These are phyloP conservation scores for Wickerhamomyces alni DNA, from an alignment of 805 yeast species.

Conservation along the genomic window DNA sequence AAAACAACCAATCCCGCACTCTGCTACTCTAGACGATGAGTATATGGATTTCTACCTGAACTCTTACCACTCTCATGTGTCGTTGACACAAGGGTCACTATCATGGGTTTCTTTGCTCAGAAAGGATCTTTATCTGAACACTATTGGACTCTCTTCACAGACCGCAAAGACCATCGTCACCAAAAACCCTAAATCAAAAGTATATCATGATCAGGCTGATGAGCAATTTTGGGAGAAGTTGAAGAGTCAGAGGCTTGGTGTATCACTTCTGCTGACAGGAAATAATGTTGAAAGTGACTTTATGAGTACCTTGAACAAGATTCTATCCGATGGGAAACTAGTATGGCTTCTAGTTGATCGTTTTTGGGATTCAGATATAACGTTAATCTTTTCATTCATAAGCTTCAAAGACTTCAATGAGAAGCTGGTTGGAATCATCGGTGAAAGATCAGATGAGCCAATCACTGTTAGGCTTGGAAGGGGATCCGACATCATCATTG, in stretches of 20 bases:
- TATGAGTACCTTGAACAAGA: conserved; percentile 1
- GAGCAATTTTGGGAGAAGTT: neutral
- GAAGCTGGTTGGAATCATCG: conserved; percentile 11
- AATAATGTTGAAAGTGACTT: neutral
- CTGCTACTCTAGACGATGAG: neutral
- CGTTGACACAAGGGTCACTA: conserved; percentile 17
- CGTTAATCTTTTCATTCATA: conserved; percentile 15
- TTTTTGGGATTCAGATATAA: conserved; percentile 19
- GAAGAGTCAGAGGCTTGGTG: neutral
- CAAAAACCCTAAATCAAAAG: neutral
- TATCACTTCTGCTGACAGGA: neutral
- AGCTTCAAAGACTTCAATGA: conserved; percentile 13
- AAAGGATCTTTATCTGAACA: conserved; percentile 20
- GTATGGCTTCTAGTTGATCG: conserved; percentile 21
- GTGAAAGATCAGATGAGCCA: conserved; percentile 5
- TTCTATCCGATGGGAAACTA: conserved; percentile 13
- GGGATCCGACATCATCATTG: conserved; percentile 13
- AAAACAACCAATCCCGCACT: no score
- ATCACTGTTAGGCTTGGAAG: conserved; percentile 10
- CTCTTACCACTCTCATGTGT: conserved; percentile 4
- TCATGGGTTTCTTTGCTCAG: conserved; percentile 22
- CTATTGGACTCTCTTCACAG: conserved; percentile 9
- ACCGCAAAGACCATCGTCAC: neutral
- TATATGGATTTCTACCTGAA: conserved; percentile 10
- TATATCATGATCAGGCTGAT: neutral